phyloP scores from a whole-genome alignment of 164 flowering plant species.

The Annona cherimola region DNA sequence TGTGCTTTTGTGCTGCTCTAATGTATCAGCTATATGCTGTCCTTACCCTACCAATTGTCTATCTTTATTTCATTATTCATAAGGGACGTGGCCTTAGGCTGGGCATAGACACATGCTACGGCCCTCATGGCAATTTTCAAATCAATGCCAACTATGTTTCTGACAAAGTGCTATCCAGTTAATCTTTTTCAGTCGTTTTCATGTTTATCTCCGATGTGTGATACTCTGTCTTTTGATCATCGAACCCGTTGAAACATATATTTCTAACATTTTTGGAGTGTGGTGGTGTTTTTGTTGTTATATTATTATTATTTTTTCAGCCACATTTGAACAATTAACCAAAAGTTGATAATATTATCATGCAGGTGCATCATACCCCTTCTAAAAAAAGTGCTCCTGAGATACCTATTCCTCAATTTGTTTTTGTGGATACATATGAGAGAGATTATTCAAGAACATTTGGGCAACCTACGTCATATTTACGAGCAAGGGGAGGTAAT shows the following conservation, averaged over 20 bases:
- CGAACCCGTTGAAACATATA: not conserved
- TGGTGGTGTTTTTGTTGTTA: not conserved
- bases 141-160: too few species aligned
- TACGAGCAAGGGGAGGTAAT: slow-evolving; percentile 94
- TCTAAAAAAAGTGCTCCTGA: slow-evolving; percentile 69
- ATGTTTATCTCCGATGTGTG: not conserved
- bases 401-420: slow-evolving; percentile 92
- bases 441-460: slow-evolving; percentile 83
- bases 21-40: too few species aligned
- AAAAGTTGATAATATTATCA: slow-evolving; percentile 3
- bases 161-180: not conserved
- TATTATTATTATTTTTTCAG: too few species aligned
- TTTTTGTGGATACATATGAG: slow-evolving; percentile 90
- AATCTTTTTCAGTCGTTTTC: not conserved
- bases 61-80: too few species aligned
- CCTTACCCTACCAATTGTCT: too few species aligned
- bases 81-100: too few species aligned
- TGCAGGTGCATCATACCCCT: slow-evolving; percentile 48
- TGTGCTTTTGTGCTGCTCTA: not conserved
- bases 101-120: too few species aligned
- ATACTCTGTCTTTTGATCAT: too few species aligned
- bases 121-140: too few species aligned
- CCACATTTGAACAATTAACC: not conserved
- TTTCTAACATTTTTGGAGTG: not conserved
- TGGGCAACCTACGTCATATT: slow-evolving; percentile 72